Evolutionary conservation across 2,329 filamentous ascomycete genomes (phyloP).

Genomic region (Diplodia seriata): DNA sequence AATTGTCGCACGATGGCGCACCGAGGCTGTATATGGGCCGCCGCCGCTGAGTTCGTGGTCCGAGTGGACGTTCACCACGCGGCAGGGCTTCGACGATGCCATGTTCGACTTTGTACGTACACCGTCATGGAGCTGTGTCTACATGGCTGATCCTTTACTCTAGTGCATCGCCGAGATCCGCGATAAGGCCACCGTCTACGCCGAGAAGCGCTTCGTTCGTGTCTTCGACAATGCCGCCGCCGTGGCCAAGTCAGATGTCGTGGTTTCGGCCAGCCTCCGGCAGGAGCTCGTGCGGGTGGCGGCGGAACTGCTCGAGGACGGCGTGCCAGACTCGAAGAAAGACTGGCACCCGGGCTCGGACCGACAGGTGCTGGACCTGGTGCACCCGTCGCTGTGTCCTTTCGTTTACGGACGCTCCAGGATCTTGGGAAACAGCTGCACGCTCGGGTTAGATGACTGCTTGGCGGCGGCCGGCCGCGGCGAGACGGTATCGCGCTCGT

Average conservation of each 20-base stretch:
- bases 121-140: no score
- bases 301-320: conserved; percentile 55
- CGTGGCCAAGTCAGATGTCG: conserved; percentile 61
- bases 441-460: conserved; percentile 35
- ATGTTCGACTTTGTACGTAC: conserved; percentile 34
- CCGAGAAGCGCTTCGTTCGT: conserved; percentile 49
- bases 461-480: conserved; percentile 31
- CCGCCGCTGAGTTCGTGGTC: background rate
- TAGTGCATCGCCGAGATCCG: conserved; percentile 54
- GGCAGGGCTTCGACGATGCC: conserved; percentile 29
- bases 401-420: conserved; percentile 37
- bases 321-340: conserved; percentile 54
- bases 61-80: background rate
- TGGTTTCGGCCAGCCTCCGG: conserved; percentile 49
- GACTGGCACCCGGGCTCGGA: conserved; percentile 69
- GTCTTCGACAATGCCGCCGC: conserved; percentile 54
- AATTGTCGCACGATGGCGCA: conserved; percentile 44
- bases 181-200: conserved; percentile 56
- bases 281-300: conserved; percentile 54
- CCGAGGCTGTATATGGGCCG: conserved; percentile 35
- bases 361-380: conserved; percentile 63
- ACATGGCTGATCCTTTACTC: background rate
- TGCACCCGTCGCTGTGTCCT: conserved; percentile 61
- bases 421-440: conserved; percentile 33
- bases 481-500: conserved; percentile 28